phyloP scores from a whole-genome alignment of 129 eudicot genomes.

The Flaveria linearis region DNA sequence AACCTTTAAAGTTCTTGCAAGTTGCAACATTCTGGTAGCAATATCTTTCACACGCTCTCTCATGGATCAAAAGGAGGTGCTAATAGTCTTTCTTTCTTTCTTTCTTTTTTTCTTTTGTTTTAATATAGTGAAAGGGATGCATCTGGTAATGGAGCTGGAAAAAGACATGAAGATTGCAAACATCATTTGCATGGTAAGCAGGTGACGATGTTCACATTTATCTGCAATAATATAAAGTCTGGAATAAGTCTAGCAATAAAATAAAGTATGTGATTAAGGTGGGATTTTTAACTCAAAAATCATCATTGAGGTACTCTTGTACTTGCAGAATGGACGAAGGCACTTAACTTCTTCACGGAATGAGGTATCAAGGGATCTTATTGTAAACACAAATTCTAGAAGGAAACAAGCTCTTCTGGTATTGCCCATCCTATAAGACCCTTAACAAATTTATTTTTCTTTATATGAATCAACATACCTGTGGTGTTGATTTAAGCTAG shows the following conservation, averaged over 20 bases:
- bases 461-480: slow-evolving; percentile 17
- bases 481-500: slow-evolving; percentile 6
- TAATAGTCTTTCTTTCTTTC: slow-evolving; percentile 28
- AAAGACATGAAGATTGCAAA: slow-evolving; percentile 95
- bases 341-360: slow-evolving; percentile 85
- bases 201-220: slow-evolving; percentile 41
- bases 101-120: no score
- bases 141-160: slow-evolving; percentile 89
- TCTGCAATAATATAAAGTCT: slow-evolving; percentile 15
- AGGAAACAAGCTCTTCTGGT: slow-evolving; percentile 95
- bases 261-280: slow-evolving; percentile 12
- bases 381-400: slow-evolving; percentile 76
- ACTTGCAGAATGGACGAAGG: slow-evolving; percentile 91
- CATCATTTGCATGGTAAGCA: slow-evolving; percentile 95
- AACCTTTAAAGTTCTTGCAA: slow-evolving; percentile 15
- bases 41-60: slow-evolving; percentile 3
- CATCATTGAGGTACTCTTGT: slow-evolving; percentile 35
- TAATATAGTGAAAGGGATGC: slow-evolving; percentile 83
- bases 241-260: slow-evolving; percentile 18
- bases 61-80: slow-evolving; percentile 20
- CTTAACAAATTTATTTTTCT: slow-evolving; percentile 7
- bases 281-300: not conserved
- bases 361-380: slow-evolving; percentile 98
- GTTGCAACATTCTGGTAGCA: slow-evolving; percentile 22
- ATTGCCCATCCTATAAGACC: slow-evolving; percentile 20